A percentile compares a stretch with the other conserved stretches of the same genome.
Conservation (phyloP, 495 filamentous ascomycete genomes). For the Saxophila tyrrhenica region DNA sequence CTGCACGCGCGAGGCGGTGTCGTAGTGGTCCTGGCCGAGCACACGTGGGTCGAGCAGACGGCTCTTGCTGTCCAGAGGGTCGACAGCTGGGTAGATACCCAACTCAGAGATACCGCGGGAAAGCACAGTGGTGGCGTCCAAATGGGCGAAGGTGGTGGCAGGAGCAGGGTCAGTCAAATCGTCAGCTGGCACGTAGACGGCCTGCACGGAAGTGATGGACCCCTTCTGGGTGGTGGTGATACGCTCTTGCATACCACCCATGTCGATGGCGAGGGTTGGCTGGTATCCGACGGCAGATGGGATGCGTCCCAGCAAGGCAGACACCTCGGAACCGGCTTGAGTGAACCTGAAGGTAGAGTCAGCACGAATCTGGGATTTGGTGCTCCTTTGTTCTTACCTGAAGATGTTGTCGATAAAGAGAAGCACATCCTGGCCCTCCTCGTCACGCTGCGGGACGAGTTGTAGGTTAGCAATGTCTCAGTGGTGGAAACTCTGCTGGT, state of each 20-base stretch:
- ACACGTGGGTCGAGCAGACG: conserved; percentile 99
- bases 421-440: conserved; percentile 97
- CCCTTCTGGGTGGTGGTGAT: conserved; percentile 99
- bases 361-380: conserved; percentile 81
- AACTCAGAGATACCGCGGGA: conserved; percentile 99
- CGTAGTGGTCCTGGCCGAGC: conserved; percentile 95
- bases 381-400: conserved; percentile 11
- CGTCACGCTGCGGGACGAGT: conserved; percentile 61
- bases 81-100: conserved; percentile 99
- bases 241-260: conserved; percentile 99
- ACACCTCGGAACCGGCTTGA: conserved; percentile 99
- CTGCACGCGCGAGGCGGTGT: conserved; percentile 87
- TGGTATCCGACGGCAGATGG: conserved; percentile 99
- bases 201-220: conserved; percentile 99
- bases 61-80: conserved; percentile 98
- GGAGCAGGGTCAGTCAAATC: conserved; percentile 99
- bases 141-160: conserved; percentile 98
- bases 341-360: conserved; percentile 99
- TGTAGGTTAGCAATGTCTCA: background rate
- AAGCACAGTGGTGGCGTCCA: conserved; percentile 99
- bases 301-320: conserved; percentile 97
- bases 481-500: no score
- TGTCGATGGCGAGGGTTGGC: conserved; percentile 98
- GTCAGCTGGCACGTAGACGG: conserved; percentile 99
- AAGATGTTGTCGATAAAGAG: conserved; percentile 99